Evolutionary conservation across 108 stramenopile species (phyloP).

Genomic region (Fragilariopsis cylindrus): DNA sequence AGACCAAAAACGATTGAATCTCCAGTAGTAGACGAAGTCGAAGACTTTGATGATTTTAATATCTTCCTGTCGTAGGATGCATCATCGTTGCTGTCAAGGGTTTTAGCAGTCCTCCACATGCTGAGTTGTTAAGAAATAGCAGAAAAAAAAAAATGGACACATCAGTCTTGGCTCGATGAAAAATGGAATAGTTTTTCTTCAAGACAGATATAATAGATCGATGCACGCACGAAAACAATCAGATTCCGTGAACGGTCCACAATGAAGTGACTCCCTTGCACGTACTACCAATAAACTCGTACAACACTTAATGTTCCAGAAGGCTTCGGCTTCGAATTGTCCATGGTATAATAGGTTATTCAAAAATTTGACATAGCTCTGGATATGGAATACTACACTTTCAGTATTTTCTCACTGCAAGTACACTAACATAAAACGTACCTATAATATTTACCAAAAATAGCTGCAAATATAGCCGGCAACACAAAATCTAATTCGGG

Average conservation of each 20-base stretch:
- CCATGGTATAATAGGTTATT: constrained; percentile 15
- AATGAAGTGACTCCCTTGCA: constrained; percentile 33
- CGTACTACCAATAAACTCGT: constrained; percentile 37
- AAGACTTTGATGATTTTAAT: constrained; percentile 11
- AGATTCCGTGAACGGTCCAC: constrained; percentile 45
- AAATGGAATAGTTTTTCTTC: constrained; percentile 6
- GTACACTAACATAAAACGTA: constrained; percentile 6
- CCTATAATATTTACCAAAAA: constrained; percentile 68
- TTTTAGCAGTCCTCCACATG: constrained; percentile 78
- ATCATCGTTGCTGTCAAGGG: constrained; percentile 8
- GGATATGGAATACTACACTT: background rate
- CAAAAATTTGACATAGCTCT: constrained; percentile 53
- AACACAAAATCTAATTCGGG: constrained; percentile 76
- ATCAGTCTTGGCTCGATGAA: constrained; percentile 31
- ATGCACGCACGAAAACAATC: constrained; percentile 10
- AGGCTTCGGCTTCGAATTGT: constrained; percentile 39
- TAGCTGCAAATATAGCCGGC: constrained; percentile 74
- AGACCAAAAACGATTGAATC: constrained; percentile 33
- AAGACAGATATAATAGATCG: constrained; percentile 42
- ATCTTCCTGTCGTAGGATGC: background rate
- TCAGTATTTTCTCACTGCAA: background rate
- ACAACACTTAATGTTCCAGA: constrained; percentile 41
- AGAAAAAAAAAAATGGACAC: constrained; percentile 27
- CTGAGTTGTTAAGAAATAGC: constrained; percentile 6
- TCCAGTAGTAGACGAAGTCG: constrained; percentile 6